phyloP scores from a whole-genome alignment of 805 yeast species.

The Tetrapisispora phaffii region DNA sequence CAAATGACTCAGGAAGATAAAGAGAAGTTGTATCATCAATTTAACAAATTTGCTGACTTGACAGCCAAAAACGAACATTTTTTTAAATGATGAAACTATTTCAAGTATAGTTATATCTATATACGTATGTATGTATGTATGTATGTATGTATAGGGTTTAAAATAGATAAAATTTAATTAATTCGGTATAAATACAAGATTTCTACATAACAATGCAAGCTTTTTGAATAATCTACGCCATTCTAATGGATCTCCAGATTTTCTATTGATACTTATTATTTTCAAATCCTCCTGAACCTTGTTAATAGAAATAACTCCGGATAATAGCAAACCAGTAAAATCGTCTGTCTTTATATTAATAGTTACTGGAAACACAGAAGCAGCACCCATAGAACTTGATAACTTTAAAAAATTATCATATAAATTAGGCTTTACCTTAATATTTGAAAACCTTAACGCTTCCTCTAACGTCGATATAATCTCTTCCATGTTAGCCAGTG shows the following conservation, averaged over 20 bases:
- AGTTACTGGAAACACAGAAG: constrained; percentile 31
- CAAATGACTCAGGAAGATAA: background rate
- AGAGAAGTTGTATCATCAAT: background rate
- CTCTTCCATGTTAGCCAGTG: constrained; percentile 18
- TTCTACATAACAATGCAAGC: constrained; percentile 47
- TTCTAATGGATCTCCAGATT: constrained; percentile 60
- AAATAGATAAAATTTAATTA: constrained; percentile 1
- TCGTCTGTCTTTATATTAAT: constrained; percentile 35
- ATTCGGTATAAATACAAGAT: constrained; percentile 39
- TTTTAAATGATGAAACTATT: too few species aligned
- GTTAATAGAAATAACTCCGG: constrained; percentile 39
- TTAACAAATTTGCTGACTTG: background rate
- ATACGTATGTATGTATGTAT: background rate
- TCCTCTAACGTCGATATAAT: constrained; percentile 25
- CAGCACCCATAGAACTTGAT: constrained; percentile 5
- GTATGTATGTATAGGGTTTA: background rate
- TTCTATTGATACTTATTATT: constrained; percentile 45
- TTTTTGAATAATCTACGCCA: constrained; percentile 61
- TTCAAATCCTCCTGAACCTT: constrained; percentile 34
- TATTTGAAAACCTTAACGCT: constrained; percentile 17
- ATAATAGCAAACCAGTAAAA: constrained; percentile 35
- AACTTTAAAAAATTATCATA: constrained; percentile 11
- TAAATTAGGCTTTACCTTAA: constrained; percentile 21
- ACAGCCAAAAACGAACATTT: background rate
- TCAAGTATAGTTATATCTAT: background rate